Evolutionary conservation across 805 yeast species (phyloP).

Genomic region (Naumovozyma dairenensis): DNA sequence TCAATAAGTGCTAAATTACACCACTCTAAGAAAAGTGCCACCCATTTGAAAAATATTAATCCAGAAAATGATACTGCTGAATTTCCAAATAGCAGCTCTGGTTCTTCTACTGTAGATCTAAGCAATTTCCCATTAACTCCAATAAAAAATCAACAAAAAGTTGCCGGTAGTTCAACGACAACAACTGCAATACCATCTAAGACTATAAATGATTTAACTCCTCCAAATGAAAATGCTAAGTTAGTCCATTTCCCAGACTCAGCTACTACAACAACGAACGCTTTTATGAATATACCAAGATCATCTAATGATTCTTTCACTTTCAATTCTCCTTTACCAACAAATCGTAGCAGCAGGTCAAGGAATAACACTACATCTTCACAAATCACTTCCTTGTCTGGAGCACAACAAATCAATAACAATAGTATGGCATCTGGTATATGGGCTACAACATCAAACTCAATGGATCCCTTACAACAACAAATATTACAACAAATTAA

Average conservation of each 20-base stretch:
- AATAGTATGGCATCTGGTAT: constrained; percentile 16
- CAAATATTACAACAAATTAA: constrained; percentile 9
- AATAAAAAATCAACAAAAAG: neutral
- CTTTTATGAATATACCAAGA: constrained; percentile 20
- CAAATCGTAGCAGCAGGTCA: constrained; percentile 23
- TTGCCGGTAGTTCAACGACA: too few species aligned
- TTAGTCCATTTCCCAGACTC: constrained; percentile 23
- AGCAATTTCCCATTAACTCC: constrained; percentile 7
- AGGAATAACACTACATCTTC: constrained; percentile 29
- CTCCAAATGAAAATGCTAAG: constrained; percentile 23
- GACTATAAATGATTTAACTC: constrained; percentile 16
- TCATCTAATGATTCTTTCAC: constrained; percentile 26
- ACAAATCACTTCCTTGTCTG: constrained; percentile 28
- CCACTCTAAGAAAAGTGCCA: constrained; percentile 10
- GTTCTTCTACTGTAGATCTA: constrained; percentile 9
- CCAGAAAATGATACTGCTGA: constrained; percentile 6
- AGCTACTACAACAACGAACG: constrained; percentile 13
- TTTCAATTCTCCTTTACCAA: constrained; percentile 10
- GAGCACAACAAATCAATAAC: constrained; percentile 12
- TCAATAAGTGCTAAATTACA: constrained; percentile 31
- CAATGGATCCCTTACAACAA: constrained; percentile 18
- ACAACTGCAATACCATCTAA: constrained; percentile 13
- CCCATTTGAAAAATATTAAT: constrained; percentile 14
- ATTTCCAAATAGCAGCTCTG: constrained; percentile 9
- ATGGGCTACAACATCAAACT: constrained; percentile 20